Evolutionary conservation across 2,329 filamentous ascomycete genomes (phyloP).

Genomic region (Teratosphaeria epicoccoides): DNA sequence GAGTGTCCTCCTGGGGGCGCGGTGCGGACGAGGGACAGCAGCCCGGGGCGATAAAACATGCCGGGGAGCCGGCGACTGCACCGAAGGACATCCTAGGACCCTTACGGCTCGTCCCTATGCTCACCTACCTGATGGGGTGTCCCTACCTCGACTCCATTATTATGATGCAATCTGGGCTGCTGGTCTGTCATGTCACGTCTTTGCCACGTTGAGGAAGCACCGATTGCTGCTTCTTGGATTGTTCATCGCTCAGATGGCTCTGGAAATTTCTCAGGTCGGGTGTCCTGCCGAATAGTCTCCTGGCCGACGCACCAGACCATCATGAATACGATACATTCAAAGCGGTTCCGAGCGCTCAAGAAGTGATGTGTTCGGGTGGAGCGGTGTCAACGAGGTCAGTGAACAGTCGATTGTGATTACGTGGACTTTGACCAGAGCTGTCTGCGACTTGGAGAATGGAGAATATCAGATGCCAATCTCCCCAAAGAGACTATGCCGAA

Average conservation of each 20-base stretch:
- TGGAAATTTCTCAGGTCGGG: too few relatives aligned
- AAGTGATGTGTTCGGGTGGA: too few relatives aligned
- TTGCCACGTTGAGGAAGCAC: not conserved
- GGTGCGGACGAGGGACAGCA: not conserved
- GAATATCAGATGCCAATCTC: not conserved
- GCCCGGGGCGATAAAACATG: not conserved
- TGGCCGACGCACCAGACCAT: not conserved
- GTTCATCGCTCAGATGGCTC: too few relatives aligned
- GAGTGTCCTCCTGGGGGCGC: not conserved
- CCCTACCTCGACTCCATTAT: not conserved
- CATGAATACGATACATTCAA: not conserved
- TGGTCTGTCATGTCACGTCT: not conserved
- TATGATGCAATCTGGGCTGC: not conserved
- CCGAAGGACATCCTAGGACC: not conserved
- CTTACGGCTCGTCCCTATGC: not conserved
- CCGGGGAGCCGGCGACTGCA: not conserved
- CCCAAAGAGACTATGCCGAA: not conserved
- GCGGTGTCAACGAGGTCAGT: not conserved
- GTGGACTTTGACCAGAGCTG: too few relatives aligned
- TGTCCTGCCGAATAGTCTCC: not conserved
- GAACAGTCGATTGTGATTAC: not conserved
- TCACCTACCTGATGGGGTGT: not conserved
- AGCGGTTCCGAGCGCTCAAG: too few relatives aligned
- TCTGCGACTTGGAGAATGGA: not conserved
- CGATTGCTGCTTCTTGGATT: too few relatives aligned